Conservation (phyloP, 208 protist genomes). For the Entamoeba dispar region DNA sequence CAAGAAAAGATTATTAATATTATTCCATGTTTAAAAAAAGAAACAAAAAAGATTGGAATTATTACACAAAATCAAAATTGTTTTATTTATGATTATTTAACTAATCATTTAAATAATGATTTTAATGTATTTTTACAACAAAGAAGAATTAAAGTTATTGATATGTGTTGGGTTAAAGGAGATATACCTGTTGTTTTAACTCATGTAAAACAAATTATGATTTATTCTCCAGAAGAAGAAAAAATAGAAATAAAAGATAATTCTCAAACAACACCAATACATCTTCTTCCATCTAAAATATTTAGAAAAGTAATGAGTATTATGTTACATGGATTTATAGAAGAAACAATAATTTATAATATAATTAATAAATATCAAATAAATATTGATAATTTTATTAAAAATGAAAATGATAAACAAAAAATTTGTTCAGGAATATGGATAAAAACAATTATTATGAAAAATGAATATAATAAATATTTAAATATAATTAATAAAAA, state of each 20-base stretch:
- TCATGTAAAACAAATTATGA: not conserved
- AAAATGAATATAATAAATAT: not conserved
- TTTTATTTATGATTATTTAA: not conserved
- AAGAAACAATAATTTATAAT: not conserved
- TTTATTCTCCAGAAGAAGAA: not conserved
- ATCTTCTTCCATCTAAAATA: not conserved
- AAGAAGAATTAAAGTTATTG: not conserved
- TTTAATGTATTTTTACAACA: not conserved
- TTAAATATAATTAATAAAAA: not conserved
- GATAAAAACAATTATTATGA: not conserved
- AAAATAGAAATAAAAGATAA: not conserved
- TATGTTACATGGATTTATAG: not conserved
- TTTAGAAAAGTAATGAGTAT: not conserved
- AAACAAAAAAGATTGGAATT: not conserved
- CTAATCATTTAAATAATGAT: not conserved
- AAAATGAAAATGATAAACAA: too few relatives aligned
- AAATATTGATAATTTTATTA: too few relatives aligned
- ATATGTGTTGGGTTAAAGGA: not conserved
- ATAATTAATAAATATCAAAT: too few relatives aligned
- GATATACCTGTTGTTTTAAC: not conserved
- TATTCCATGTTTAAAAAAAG: not conserved
- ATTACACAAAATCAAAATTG: not conserved
- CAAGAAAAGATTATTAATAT: not conserved
- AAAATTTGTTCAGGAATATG: not conserved
- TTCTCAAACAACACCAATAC: not conserved